A percentile compares a stretch with the other conserved stretches of the same genome.
phyloP scores from a whole-genome alignment of 148 eudicot species.

The Drosera capensis region DNA sequence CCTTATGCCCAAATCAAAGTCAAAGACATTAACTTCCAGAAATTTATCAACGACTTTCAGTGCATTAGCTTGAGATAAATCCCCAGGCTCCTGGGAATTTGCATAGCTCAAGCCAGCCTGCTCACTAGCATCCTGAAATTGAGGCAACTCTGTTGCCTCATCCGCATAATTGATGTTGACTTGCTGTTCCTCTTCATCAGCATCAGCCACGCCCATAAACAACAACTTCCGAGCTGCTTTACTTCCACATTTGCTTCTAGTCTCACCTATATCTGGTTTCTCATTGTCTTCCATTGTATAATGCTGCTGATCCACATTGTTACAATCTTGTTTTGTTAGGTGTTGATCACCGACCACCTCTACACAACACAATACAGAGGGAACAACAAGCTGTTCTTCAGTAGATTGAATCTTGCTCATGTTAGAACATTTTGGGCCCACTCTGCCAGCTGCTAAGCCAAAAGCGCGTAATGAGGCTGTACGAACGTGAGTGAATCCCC shows the following conservation, averaged over 20 bases:
- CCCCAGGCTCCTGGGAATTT: constrained; percentile 94
- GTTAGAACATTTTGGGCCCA: constrained; percentile 15
- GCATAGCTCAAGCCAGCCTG: constrained; percentile 65
- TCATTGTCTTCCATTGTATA: no score
- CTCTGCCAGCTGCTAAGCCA: constrained; percentile 52
- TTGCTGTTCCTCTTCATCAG: constrained; percentile 16
- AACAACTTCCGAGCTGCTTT: constrained; percentile 46
- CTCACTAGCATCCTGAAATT: constrained; percentile 17
- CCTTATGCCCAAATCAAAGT: constrained; percentile 19
- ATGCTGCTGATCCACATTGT: no score
- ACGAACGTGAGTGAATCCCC: constrained; percentile 47
- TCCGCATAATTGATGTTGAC: constrained; percentile 7
- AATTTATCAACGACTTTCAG: constrained; percentile 70
- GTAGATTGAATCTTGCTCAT: constrained; percentile 1
- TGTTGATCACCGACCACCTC: no score
- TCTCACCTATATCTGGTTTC: constrained; percentile 11
- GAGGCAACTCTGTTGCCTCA: constrained; percentile 14
- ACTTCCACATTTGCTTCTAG: constrained; percentile 21
- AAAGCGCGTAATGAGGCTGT: constrained; percentile 52
- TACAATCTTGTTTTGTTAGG: no score
- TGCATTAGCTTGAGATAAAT: constrained; percentile 72
- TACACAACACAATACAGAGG: no score
- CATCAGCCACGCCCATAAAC: constrained; percentile 29
- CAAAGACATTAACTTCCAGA: constrained; percentile 34
- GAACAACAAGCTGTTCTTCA: no score